Base-by-base conservation (phyloP, 2,329 filamentous ascomycete genomes). In the Pseudogymnoascus sp. region DNA sequence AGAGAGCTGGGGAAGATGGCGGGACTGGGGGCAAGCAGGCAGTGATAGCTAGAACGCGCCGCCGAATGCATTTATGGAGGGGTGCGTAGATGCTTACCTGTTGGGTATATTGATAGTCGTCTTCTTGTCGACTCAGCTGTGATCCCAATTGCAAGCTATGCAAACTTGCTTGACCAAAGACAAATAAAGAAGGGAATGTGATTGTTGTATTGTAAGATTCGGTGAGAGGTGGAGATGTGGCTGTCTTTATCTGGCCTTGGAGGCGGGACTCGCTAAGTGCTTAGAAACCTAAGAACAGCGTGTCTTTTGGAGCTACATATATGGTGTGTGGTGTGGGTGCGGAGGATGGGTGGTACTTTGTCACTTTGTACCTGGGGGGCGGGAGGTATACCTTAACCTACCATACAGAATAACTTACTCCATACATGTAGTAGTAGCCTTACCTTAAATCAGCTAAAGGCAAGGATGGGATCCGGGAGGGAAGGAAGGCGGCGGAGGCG, bases 251-350 rank as follows among this genome's bases (percentile, higher is more conserved):
- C 41, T 41, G 41, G 41, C 5, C 8, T n/a, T 30, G 41, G 23
- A 52, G 41, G 23, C 41, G 41, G 41, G 9, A 28, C 41, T 52
- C 41, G 41, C 41, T 52, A 52, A 52, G 23, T 52, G 41, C 41
- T 52, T 52, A 52, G 41, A 52, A 57, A 35, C 55, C 55, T 57
- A 57, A 39, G 55, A 39, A 57, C 55, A 57, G 55, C 55, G 55
- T 57, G 55, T 57, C 55, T 57, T 57, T 57, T 35, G 33, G 41
- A 48, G 41, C 41, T 48, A 35, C n/a, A n/a, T n/a, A n/a, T n/a
- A 38, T 23, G 38, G 34, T 41, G 38, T 38, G 15, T 9, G n/a
- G 15, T 26, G 39, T 28, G 23, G 4, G 52, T n/a, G 18, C 5
- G 52, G 34, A 52, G 21, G 10, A n/a, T 19, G 30, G 12, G 15